Evolutionary conservation across 768 basidiomycete species (phyloP), one percentile per base, ranked within the genome.

Genomic region (Russula abietina): DNA sequence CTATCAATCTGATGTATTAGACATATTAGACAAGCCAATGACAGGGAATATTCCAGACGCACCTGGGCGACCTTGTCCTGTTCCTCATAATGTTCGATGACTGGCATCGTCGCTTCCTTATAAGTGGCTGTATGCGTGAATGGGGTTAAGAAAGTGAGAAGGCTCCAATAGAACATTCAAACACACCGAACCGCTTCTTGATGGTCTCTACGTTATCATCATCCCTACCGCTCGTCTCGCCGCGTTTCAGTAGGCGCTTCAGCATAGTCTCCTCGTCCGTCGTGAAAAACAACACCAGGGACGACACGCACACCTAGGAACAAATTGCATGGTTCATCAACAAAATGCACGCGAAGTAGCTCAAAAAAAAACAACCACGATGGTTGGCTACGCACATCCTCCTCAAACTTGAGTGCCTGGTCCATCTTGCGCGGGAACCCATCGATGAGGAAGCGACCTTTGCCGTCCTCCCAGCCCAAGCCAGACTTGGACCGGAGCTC

Each of bases 391-490:
- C 82, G 59, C 67, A 93, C 96, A 52, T 85, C 80, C 68, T 89
- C 79, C 70, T 98, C 96, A 71, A 98, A 99, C 72, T 86, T 86
- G 70, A 87, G 64, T 0, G 95, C 96, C 75, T 99, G 97, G 73
- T 99, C 97, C 93, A 98, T 94, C 80, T 98, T 94, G 64, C 96
- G 83, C 59, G 96, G 97, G 76, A 98, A 98, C 1, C 96, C 97
- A 66, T 99, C 96, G 65, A 99, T 87, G 69, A 98, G 80, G 80
- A 98, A 99, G 51, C 93, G 85, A 38, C 91, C 92, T 57, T 75
- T 77, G 28, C 88, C 91, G 36, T 82, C 76, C 10, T 73, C 73
- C 93, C 92, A 94, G 24, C 83, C 85, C 8, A 79, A 76, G 12
- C 78, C 77, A 0, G 74, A 60, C 70, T 81, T 75, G 36, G 75